These are phyloP conservation scores for Alternaria alternata DNA, from an alignment of 2,329 filamentous ascomycete species.

Conservation along the genomic window DNA sequence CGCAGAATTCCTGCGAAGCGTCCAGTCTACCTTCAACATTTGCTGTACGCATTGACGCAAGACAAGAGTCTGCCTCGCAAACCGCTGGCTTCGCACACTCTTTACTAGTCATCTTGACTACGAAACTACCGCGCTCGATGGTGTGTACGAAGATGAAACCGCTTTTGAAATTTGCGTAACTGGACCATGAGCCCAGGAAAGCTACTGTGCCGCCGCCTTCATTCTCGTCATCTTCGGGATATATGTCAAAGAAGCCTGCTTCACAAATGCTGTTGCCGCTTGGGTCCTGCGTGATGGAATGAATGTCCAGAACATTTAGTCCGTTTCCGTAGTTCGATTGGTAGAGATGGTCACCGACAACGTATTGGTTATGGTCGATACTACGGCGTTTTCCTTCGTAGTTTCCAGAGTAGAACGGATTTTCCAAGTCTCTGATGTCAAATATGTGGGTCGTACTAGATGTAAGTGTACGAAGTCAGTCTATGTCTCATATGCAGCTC, in stretches of 20 bases:
- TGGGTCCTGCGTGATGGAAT: constrained; percentile 48
- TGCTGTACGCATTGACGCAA: constrained; percentile 29
- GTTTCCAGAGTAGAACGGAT: constrained; percentile 49
- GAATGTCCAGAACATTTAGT: constrained; percentile 49
- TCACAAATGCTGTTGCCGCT: constrained; percentile 49
- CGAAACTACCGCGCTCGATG: constrained; percentile 46
- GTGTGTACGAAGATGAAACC: constrained; percentile 48
- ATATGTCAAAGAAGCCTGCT: constrained; percentile 52
- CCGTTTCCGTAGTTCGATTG: constrained; percentile 53
- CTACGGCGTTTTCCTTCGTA: constrained; percentile 46
- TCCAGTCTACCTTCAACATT: constrained; percentile 29
- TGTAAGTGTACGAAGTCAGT: too few relatives aligned
- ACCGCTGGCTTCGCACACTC: constrained; percentile 31
- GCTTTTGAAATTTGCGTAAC: constrained; percentile 46
- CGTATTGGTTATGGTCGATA: constrained; percentile 57
- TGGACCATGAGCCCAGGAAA: constrained; percentile 53
- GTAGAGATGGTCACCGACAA: constrained; percentile 49
- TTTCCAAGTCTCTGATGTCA: constrained; percentile 42
- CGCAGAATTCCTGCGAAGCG: constrained; percentile 28
- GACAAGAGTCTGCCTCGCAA: constrained; percentile 29
- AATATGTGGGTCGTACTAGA: constrained; percentile 40
- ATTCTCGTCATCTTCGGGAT: constrained; percentile 51
- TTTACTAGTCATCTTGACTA: constrained; percentile 41
- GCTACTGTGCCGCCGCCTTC: constrained; percentile 46
- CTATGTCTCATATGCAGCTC: too few relatives aligned